Evolutionary conservation across 805 yeast genomes (phyloP), one percentile per base, ranked within the genome.

Genomic region (Kurtzmaniella fragi): DNA sequence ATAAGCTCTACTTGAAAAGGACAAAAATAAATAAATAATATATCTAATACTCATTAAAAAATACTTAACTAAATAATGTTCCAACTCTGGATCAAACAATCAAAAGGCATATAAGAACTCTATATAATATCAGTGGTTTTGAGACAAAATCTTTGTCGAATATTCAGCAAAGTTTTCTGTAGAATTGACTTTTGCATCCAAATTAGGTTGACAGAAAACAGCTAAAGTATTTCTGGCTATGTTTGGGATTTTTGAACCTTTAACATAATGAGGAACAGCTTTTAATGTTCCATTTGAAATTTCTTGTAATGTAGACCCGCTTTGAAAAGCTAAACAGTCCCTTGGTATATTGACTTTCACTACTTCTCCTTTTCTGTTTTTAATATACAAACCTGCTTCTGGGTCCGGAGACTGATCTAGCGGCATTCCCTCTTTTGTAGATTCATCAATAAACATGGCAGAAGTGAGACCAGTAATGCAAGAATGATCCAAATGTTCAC

Each of bases 241-340:
- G 4, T 45, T 39, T 16, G 65, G 53, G 32, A 53, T 8, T 26
- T 41, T 37, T 4, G 75, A 58, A 3, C 77, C 79, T 42, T 61
- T 66, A 13, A 78, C 83, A 39, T 64, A 71, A 49, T 78, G 83
- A 3, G 81, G 74, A 17, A 78, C 83, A 3, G 82, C 82, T 47
- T 67, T 73, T 54, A 78, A 76, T 23, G 56, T 55, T 14, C 67
- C 67, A n/a, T 54, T 44, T 1, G 80, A 70, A 13, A 77, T 68
- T 35, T 69, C 75, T 47, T 77, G 71, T 23, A 78, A 57, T 1
- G 82, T 75, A 6, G 75, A 62, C 2, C 84, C 84, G 2, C 81
- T 75, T 49, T 78, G 83, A 52, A 78, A 78, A 1, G 82, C 83
- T 17, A 78, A 49, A 47, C 80, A 73, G 43, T 77, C 75, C 4